Conservation (phyloP, 1,284 basidiomycete species). For the Schizophyllum amplum region DNA sequence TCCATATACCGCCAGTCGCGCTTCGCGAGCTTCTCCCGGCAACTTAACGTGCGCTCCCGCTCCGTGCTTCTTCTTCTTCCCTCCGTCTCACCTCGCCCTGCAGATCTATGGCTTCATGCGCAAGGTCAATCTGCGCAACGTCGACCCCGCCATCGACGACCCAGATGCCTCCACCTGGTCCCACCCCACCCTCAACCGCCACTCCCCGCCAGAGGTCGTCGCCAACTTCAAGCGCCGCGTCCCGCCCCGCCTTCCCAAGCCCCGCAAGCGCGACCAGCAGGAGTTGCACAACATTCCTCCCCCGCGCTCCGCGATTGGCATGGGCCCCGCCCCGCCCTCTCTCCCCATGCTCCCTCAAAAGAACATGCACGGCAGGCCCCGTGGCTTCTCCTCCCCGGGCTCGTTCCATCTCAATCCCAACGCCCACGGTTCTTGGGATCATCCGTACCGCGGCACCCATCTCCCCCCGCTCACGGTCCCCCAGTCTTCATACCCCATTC, state of each 20-base stretch:
- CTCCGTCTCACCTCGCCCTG: slow-evolving; percentile 14
- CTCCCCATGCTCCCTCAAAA: slow-evolving; percentile 41
- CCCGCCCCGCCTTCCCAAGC: slow-evolving; percentile 82
- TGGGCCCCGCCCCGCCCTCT: slow-evolving; percentile 53
- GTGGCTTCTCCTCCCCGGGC: slow-evolving; percentile 75
- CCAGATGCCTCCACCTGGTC: slow-evolving; percentile 93
- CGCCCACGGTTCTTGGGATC: slow-evolving; percentile 30
- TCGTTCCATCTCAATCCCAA: slow-evolving; percentile 63
- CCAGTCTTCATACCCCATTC: slow-evolving; percentile 48
- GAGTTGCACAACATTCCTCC: slow-evolving; percentile 50
- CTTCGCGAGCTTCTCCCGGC: slow-evolving; percentile 89
- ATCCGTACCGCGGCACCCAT: slow-evolving; percentile 47
- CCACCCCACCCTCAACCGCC: slow-evolving; percentile 80
- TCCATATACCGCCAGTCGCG: slow-evolving; percentile 87
- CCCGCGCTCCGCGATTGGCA: slow-evolving; percentile 61
- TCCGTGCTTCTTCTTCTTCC: slow-evolving; percentile 24
- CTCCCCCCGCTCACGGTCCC: slow-evolving; percentile 78
- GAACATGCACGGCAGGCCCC: slow-evolving; percentile 42
- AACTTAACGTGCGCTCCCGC: slow-evolving; percentile 72
- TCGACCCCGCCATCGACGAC: slow-evolving; percentile 86
- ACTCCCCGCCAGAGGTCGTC: slow-evolving; percentile 79
- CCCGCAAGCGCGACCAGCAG: slow-evolving; percentile 63
- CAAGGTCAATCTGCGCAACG: slow-evolving; percentile 85
- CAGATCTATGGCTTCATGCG: slow-evolving; percentile 96
- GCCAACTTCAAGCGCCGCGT: slow-evolving; percentile 89